Base-by-base conservation (phyloP, 140 eudicot genomes). In the Senecio squalidus region DNA sequence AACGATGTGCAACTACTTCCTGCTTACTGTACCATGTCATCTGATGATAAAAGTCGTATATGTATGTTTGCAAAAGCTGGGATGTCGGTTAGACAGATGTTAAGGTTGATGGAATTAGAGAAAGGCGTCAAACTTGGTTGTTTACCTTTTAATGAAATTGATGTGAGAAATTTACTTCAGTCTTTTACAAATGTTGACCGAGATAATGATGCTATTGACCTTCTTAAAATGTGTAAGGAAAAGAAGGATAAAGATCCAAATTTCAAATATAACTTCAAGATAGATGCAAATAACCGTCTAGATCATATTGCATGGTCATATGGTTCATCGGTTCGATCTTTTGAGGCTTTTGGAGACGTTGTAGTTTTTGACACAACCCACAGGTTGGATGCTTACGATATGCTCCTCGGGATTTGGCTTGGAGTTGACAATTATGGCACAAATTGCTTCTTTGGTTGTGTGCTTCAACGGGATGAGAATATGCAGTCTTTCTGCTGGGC, bases 1-100 rank as follows among this genome's bases (percentile, higher is more conserved):
- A 76, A 27, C 38, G 91, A 77, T 67, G 70, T 74, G 34, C 85
- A 78, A 26, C 58, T 56, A 14, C 79, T 81, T 70, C 92, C 95
- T 30, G 79, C 88, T 46, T 76, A 76, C 58, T 79, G 88, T 62
- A 69, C 85, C 31, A 79, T 88, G 73, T 74, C 95, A 18, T 60
- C 80, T 33, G 96, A 84, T 77, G 95, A 88, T 68, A 84, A 88
- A 66, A 88, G 85, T 54, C 96, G 88, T 53, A 88, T 88, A 29
- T 88, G 95, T 58, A 79, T 88, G 94, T 88, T 74, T 74, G 88
- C 95, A 29, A 84, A 84, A 75, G 90, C 95, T 16, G 96, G 96
- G 67, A 88, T 88, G 91, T 88, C 96, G 6, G 95, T 84, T 18
- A 58, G 95, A 24, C 96, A 88, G 39, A 88, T 88, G 94, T 55